phyloP scores from a whole-genome alignment of 768 basidiomycete genomes.

The Pleurotus pulmonarius region DNA sequence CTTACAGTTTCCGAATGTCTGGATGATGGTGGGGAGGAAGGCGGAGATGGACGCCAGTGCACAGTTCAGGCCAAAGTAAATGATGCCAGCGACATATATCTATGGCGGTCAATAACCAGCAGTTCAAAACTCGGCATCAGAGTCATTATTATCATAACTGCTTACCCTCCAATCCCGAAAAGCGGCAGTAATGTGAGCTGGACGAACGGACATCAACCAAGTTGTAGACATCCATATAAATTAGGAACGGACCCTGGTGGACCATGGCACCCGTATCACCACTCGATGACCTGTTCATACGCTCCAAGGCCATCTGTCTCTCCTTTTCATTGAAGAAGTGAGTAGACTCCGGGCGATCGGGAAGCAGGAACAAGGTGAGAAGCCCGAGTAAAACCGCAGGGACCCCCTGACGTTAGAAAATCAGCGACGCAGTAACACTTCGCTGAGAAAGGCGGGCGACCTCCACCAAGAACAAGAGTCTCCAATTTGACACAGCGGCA shows the following conservation, averaged over 20 bases:
- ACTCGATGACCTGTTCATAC: conserved; percentile 63
- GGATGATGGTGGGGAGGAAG: conserved; percentile 80
- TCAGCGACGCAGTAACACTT: background rate
- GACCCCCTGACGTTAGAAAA: conserved; percentile 41
- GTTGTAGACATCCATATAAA: background rate
- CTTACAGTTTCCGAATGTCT: conserved; percentile 69
- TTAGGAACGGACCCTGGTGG: conserved; percentile 46
- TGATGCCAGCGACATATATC: conserved; percentile 64
- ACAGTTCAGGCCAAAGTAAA: conserved; percentile 77
- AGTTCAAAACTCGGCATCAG: background rate
- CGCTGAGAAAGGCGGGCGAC: conserved; percentile 21
- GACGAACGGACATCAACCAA: background rate
- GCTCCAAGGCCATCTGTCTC: conserved; percentile 58
- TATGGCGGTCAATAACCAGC: conserved; percentile 16
- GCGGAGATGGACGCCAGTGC: conserved; percentile 78
- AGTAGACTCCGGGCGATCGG: conserved; percentile 71
- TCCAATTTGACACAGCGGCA: conserved; percentile 48
- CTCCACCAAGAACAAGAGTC: conserved; percentile 72
- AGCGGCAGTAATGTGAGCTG: conserved; percentile 61
- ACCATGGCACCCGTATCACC: conserved; percentile 64
- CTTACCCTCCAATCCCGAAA: conserved; percentile 70
- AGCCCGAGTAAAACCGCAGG: conserved; percentile 66
- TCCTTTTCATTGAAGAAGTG: conserved; percentile 49
- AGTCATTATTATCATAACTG: background rate
- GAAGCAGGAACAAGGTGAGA: conserved; percentile 50